These are phyloP conservation scores for Cadophora sp. DNA, from an alignment of 2,329 filamentous ascomycete genomes.

Conservation along the genomic window DNA sequence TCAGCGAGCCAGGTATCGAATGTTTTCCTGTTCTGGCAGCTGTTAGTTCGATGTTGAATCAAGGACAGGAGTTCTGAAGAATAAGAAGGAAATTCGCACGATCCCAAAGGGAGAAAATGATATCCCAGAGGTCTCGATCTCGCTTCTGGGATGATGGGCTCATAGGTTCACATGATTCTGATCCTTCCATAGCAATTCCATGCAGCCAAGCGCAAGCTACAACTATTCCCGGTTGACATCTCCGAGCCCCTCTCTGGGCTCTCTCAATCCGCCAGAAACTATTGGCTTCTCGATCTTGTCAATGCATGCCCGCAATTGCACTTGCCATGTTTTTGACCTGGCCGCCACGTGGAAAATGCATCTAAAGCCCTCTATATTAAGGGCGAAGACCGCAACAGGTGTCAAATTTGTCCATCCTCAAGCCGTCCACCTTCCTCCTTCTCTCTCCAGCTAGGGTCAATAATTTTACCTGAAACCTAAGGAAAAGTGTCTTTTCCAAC, in stretches of 20 bases:
- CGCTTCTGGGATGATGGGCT: too few relatives aligned
- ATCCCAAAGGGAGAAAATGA: background rate
- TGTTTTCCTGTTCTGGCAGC: too few relatives aligned
- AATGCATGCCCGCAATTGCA: background rate
- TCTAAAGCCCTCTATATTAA: background rate
- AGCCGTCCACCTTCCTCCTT: background rate
- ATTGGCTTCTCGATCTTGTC: background rate
- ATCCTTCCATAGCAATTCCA: background rate
- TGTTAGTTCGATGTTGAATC: too few relatives aligned
- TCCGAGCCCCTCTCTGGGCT: background rate
- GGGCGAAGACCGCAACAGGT: background rate
- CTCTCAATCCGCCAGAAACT: background rate
- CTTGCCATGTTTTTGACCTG: background rate
- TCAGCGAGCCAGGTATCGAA: too few relatives aligned
- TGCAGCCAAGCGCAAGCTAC: conserved; percentile 6
- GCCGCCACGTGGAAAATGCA: background rate
- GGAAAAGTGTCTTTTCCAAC: background rate
- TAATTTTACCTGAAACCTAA: background rate
- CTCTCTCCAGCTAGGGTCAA: background rate
- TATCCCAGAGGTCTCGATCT: background rate
- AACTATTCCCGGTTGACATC: background rate
- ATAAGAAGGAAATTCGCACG: background rate
- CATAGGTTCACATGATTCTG: background rate
- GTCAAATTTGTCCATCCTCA: background rate
- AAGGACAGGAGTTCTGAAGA: too few relatives aligned